Evolutionary conservation across 2,329 filamentous ascomycete genomes (phyloP).

Genomic region (Raffaelea albimanens): DNA sequence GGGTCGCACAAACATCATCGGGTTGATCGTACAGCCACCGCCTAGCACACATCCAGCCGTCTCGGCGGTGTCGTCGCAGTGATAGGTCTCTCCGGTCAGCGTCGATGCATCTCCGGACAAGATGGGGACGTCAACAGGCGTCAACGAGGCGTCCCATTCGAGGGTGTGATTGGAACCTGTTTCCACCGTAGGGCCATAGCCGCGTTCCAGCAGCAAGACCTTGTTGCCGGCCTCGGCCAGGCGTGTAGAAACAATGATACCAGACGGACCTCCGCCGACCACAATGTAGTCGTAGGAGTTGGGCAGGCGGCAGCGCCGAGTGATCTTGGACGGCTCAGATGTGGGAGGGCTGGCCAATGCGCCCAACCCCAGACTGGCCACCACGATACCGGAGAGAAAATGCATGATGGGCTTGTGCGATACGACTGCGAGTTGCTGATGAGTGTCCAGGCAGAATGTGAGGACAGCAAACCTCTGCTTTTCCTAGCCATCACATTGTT

Average conservation of each 20-base stretch:
- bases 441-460: no score
- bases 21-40: constrained; percentile 57
- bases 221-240: background rate
- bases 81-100: constrained; percentile 49
- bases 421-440: no score
- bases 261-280: background rate
- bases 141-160: constrained; percentile 26
- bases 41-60: constrained; percentile 63
- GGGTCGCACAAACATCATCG: constrained; percentile 30
- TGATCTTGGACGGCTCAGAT: no score
- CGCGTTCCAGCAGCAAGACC: background rate
- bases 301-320: no score
- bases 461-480: no score
- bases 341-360: no score
- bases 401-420: no score
- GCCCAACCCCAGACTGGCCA: no score
- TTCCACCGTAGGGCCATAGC: background rate
- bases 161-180: background rate
- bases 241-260: background rate
- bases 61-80: constrained; percentile 41
- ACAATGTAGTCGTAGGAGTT: background rate
- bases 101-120: constrained; percentile 33
- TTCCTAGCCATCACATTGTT: no score
- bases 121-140: constrained; percentile 62
- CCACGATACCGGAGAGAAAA: no score